A percentile compares a stretch with the other conserved stretches of the same genome.
phyloP scores from a whole-genome alignment of 495 filamentous ascomycete genomes.

The Viridothelium virens region DNA sequence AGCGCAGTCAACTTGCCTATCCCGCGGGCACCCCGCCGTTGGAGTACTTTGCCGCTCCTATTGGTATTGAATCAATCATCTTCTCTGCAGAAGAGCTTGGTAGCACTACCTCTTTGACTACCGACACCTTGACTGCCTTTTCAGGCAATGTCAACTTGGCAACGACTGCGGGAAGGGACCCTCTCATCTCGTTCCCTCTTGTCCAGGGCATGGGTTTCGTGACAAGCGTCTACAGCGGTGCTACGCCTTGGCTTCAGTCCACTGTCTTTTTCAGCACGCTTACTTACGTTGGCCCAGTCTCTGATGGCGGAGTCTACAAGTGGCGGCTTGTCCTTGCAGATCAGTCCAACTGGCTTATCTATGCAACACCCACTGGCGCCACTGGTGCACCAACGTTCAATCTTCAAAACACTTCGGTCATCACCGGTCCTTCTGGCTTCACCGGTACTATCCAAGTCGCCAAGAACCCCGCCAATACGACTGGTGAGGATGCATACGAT shows the following conservation, averaged over 20 bases:
- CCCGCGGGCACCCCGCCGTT: slow-evolving; percentile 52
- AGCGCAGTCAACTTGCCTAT: slow-evolving; percentile 55
- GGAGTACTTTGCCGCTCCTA: slow-evolving; percentile 70
- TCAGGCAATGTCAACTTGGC: slow-evolving; percentile 65
- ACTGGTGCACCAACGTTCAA: slow-evolving; percentile 41
- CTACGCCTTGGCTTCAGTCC: slow-evolving; percentile 64
- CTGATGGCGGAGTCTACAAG: slow-evolving; percentile 62
- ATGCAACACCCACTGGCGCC: slow-evolving; percentile 51
- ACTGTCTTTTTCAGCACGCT: slow-evolving; percentile 65
- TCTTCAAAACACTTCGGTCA: slow-evolving; percentile 40
- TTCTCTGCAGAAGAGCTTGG: slow-evolving; percentile 71
- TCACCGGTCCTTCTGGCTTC: slow-evolving; percentile 48
- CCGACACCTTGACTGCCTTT: slow-evolving; percentile 56
- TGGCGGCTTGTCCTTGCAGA: slow-evolving; percentile 67
- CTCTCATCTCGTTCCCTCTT: slow-evolving; percentile 66
- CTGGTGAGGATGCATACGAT: slow-evolving; percentile 66
- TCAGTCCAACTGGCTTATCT: slow-evolving; percentile 69
- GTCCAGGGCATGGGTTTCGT: slow-evolving; percentile 88
- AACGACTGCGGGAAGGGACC: slow-evolving; percentile 42
- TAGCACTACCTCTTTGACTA: slow-evolving; percentile 50
- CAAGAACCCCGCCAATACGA: slow-evolving; percentile 55
- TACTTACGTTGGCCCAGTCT: slow-evolving; percentile 48
- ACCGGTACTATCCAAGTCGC: slow-evolving; percentile 72
- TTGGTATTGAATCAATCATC: slow-evolving; percentile 72
- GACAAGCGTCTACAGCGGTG: slow-evolving; percentile 65